A percentile compares a stretch with the other conserved stretches of the same genome.
phyloP scores from a whole-genome alignment of 768 basidiomycete genomes.

The Mycena filopes region DNA sequence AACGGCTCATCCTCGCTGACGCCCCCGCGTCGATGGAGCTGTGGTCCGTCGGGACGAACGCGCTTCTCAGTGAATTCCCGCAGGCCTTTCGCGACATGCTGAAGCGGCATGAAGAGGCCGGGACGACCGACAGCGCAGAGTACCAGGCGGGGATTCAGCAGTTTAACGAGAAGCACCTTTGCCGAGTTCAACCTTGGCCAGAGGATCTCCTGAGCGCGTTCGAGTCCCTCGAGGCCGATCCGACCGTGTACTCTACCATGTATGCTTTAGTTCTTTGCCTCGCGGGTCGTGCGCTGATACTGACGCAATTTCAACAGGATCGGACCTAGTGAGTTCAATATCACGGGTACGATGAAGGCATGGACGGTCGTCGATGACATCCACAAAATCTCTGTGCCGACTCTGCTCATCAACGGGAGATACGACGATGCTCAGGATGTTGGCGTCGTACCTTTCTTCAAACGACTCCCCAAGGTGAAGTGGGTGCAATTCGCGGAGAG shows the following conservation, averaged over 20 bases:
- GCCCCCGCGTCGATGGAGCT: slow-evolving; percentile 44
- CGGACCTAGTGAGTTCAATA: slow-evolving; percentile 46
- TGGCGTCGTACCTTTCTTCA: slow-evolving; percentile 50
- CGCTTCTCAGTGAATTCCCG: slow-evolving; percentile 41
- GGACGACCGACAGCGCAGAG: slow-evolving; percentile 40
- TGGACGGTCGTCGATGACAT: slow-evolving; percentile 61
- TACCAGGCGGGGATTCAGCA: slow-evolving; percentile 42
- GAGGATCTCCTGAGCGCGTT: slow-evolving; percentile 38
- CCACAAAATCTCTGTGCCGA: slow-evolving; percentile 49
- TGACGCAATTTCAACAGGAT: slow-evolving; percentile 22
- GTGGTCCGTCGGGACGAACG: slow-evolving; percentile 40
- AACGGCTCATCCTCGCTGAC: slow-evolving; percentile 45
- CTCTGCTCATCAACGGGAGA: slow-evolving; percentile 54
- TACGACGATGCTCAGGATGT: slow-evolving; percentile 55
- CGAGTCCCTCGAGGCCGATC: slow-evolving; percentile 37
- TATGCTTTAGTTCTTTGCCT: background rate
- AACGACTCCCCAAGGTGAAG: slow-evolving; percentile 50
- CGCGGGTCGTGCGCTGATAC: background rate
- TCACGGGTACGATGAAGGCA: slow-evolving; percentile 49
- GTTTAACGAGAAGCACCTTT: slow-evolving; percentile 44
- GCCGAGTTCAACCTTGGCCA: slow-evolving; percentile 41
- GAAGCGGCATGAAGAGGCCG: slow-evolving; percentile 42
- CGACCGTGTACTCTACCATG: slow-evolving; percentile 38
- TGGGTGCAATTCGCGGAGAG: slow-evolving; percentile 58
- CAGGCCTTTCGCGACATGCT: slow-evolving; percentile 40